Evolutionary conservation across 306 rosid genomes (phyloP), one percentile per base, ranked within the genome.

Genomic region (Malus asiatica): DNA sequence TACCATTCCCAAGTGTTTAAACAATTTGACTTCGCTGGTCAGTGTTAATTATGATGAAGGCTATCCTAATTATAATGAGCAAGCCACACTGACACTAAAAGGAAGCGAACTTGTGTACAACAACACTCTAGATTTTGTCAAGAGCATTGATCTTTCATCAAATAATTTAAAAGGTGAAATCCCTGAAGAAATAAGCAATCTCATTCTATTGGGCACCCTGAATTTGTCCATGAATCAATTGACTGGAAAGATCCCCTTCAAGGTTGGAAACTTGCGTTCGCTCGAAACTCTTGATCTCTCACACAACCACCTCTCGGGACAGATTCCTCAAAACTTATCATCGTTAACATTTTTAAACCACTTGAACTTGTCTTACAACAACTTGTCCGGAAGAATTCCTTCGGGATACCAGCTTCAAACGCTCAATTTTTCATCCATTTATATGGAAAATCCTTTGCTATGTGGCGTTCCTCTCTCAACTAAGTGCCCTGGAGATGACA

Each of bases 151-250:
- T 27, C 46, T 76, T 42, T 63, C 68, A 0, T 63, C 44, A 3
- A 63, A 63, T 30, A 63, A 30, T 63, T 30, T 63, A 63, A 2
- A 63, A 29, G 44, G 68, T 30, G 44, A 63, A 63, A 63, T 63
- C 2, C 42, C 3, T 63, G 42, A 63, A 63, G 68, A 32, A 29
- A 63, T 63, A 63, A 13, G 4, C 0, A 63, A 2, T 11, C 68
- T 63, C 3, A 16, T 63, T 0, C 42, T 0, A 7, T 16, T 30
- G 12, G n/a, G 42, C 8, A 32, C 72, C 40, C 55, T 76, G 58
- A 76, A 76, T 40, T 57, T 67, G n/a, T 76, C 79, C 0, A 35
- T 35, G n/a, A 76, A 76, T 76, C 59, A 53, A 7, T 19, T 76
- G 2, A 76, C 11, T 0, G 32, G 79, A 4, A 76, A 57, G 3